phyloP scores from a whole-genome alignment of 2,329 filamentous ascomycete species.

The Arthrobotrys entomopaga region DNA sequence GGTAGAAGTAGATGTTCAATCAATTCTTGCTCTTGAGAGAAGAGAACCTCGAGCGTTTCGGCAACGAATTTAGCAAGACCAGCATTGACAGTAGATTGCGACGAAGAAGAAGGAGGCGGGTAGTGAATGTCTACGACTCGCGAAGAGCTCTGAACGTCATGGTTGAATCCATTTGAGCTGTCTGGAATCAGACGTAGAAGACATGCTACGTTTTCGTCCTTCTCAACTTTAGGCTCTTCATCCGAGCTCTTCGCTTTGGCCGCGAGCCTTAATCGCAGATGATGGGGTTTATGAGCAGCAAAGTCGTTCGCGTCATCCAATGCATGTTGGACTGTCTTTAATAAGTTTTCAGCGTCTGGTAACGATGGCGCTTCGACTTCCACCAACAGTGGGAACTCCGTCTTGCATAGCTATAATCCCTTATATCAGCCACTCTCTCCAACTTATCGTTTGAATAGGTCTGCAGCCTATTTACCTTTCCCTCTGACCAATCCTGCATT shows the following conservation, averaged over 20 bases:
- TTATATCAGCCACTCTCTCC: too few species aligned
- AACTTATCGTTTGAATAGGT: too few species aligned
- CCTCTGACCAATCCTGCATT: conserved; percentile 93
- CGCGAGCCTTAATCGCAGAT: conserved; percentile 76
- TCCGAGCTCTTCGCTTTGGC: conserved; percentile 59
- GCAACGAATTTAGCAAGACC: conserved; percentile 81
- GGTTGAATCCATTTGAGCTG: conserved; percentile 63
- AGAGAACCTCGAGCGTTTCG: conserved; percentile 78
- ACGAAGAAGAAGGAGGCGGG: conserved; percentile 73
- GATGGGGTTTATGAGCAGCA: conserved; percentile 72
- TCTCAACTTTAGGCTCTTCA: conserved; percentile 57
- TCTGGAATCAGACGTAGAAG: conserved; percentile 75
- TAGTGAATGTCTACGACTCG: conserved; percentile 82
- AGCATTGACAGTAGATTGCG: conserved; percentile 75
- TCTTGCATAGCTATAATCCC: conserved; percentile 77
- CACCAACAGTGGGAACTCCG: conserved; percentile 86
- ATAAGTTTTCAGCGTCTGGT: conserved; percentile 69
- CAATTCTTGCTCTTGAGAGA: conserved; percentile 87
- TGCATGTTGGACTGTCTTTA: conserved; percentile 83
- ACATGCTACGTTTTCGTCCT: conserved; percentile 69
- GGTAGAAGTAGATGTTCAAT: conserved; percentile 76
- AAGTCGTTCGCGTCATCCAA: conserved; percentile 89
- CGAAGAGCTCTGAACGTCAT: conserved; percentile 73
- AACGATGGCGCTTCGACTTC: conserved; percentile 76
- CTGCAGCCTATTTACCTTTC: conserved; percentile 70